These are phyloP conservation scores for Sinapis alba DNA, from an alignment of 441 rosid species.

Conservation along the genomic window DNA sequence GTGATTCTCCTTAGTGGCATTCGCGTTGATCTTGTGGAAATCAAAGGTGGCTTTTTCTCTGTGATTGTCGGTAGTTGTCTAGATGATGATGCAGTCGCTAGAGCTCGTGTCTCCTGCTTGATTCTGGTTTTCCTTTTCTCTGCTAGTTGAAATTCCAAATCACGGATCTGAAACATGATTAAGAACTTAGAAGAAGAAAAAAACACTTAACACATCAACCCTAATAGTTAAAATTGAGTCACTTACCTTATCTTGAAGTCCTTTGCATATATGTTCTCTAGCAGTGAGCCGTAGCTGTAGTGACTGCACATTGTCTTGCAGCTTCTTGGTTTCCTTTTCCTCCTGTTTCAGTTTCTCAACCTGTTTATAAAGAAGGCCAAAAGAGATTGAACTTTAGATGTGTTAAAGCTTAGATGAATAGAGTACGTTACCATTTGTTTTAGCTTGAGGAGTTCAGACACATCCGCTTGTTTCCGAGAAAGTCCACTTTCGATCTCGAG, in stretches of 20 bases:
- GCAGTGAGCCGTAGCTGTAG: constrained; percentile 81
- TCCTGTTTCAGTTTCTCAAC: constrained; percentile 84
- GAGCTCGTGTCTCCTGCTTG: constrained; percentile 76
- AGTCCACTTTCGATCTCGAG: constrained; percentile 86
- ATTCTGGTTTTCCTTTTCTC: constrained; percentile 91
- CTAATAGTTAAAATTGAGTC: background rate
- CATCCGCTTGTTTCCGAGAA: constrained; percentile 79
- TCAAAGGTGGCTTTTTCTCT: constrained; percentile 80
- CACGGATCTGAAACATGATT: constrained; percentile 62
- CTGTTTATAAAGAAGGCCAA: constrained; percentile 43
- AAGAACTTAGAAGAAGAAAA: constrained; percentile 9
- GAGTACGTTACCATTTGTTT: constrained; percentile 73
- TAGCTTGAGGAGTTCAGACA: constrained; percentile 66
- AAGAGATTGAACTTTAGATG: background rate
- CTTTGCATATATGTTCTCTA: constrained; percentile 71
- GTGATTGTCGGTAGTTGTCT: constrained; percentile 45
- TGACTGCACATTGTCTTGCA: constrained; percentile 80
- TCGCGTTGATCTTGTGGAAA: constrained; percentile 60
- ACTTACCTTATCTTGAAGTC: constrained; percentile 84
- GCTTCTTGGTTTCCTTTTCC: constrained; percentile 84
- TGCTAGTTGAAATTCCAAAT: constrained; percentile 75
- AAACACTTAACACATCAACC: background rate
- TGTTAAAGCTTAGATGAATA: constrained; percentile 6
- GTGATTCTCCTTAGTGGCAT: constrained; percentile 74
- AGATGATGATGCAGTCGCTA: constrained; percentile 50